Evolutionary conservation across 768 basidiomycete species (phyloP).

Genomic region (Lactifluus subvellereus): DNA sequence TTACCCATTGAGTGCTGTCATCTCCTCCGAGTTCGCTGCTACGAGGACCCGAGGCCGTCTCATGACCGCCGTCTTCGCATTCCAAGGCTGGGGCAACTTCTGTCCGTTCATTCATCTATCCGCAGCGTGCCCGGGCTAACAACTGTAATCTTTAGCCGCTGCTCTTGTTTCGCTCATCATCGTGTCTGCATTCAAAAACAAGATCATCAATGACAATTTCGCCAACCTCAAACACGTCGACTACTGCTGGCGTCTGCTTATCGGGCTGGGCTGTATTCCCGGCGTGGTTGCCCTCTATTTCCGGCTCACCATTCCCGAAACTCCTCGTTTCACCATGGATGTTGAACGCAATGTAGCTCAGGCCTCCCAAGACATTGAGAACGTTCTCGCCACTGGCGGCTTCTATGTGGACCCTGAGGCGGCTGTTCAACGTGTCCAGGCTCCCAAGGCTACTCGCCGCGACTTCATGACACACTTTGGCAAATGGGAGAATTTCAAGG

Average conservation of each 20-base stretch:
- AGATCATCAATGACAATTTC: conserved; percentile 43
- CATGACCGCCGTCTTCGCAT: conserved; percentile 85
- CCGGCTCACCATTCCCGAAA: conserved; percentile 90
- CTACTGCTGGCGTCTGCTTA: conserved; percentile 79
- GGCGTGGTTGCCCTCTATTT: conserved; percentile 80
- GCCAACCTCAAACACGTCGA: conserved; percentile 51
- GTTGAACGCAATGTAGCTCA: conserved; percentile 78
- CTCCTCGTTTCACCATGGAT: conserved; percentile 90
- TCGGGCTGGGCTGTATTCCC: conserved; percentile 83
- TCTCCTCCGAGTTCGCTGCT: conserved; percentile 84
- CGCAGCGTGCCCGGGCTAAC: neutral
- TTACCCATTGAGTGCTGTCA: conserved; percentile 80
- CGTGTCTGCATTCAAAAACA: conserved; percentile 60
- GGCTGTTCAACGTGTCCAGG: conserved; percentile 51
- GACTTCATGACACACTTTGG: conserved; percentile 70
- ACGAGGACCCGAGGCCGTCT: conserved; percentile 73
- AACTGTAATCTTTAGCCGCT: conserved; percentile 39
- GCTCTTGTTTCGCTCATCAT: conserved; percentile 61
- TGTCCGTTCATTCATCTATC: conserved; percentile 35
- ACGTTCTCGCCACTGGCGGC: conserved; percentile 49
- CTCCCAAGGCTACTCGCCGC: conserved; percentile 58
- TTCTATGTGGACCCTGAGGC: conserved; percentile 50
- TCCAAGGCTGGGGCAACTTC: conserved; percentile 86
- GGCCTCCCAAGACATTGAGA: conserved; percentile 66
- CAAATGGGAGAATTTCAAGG: conserved; percentile 72